Percentiles rank a stretch among this genome's conserved stretches.
phyloP scores from a whole-genome alignment of 2,329 filamentous ascomycete genomes.

The Trichoderma arundinaceum region DNA sequence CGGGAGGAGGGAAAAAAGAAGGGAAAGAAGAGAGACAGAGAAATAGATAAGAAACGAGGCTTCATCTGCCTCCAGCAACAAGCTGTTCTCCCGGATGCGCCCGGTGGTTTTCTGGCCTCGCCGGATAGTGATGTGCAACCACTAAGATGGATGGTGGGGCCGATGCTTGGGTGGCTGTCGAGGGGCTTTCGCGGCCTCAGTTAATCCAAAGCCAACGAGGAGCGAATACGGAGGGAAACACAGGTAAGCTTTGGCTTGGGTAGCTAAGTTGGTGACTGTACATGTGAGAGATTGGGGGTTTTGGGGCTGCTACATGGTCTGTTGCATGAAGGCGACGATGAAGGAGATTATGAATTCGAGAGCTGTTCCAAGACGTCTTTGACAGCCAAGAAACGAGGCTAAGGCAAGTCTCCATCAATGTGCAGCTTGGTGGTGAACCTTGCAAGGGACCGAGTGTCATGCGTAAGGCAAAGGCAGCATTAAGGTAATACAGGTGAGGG shows the following conservation, averaged over 20 bases:
- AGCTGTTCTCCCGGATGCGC: too few species aligned
- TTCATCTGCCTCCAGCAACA: background rate
- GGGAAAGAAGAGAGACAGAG: background rate
- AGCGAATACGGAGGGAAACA: too few species aligned
- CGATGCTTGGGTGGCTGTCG: conserved; percentile 7
- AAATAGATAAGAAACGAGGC: background rate
- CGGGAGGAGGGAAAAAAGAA: background rate
- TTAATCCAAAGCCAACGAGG: background rate
- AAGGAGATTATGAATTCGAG: too few species aligned
- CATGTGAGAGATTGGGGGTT: too few species aligned
- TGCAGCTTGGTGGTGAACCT: conserved; percentile 14
- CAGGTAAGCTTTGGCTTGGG: background rate
- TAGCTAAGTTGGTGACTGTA: too few species aligned
- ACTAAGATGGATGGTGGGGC: conserved; percentile 16
- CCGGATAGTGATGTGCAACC: background rate
- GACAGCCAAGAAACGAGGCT: background rate
- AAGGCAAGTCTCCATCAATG: background rate
- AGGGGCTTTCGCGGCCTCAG: background rate
- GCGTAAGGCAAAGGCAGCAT: background rate
- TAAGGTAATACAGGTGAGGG: conserved; percentile 4
- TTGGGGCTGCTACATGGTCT: too few species aligned
- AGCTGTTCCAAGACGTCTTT: background rate
- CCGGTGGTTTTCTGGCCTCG: too few species aligned
- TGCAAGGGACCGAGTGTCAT: conserved; percentile 11
- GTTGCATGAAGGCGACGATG: too few species aligned